phyloP scores from a whole-genome alignment of 2,329 filamentous ascomycete genomes.

The Boeremia lycopersici region DNA sequence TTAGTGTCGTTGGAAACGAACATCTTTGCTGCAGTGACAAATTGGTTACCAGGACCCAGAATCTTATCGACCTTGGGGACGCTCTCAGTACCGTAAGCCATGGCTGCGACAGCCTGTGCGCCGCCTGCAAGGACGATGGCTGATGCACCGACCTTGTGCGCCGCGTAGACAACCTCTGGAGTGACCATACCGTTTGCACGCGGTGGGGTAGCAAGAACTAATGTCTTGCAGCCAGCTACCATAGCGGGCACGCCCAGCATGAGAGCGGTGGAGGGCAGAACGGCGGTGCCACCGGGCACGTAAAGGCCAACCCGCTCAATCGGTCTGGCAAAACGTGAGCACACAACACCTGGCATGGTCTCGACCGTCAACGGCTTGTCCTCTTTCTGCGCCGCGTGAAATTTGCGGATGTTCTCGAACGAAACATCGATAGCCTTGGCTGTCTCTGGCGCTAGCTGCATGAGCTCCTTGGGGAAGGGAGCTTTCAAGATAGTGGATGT shows the following conservation, averaged over 20 bases:
- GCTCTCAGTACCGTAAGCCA: conserved; percentile 96
- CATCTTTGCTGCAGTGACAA: conserved; percentile 99
- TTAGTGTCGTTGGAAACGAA: conserved; percentile 96
- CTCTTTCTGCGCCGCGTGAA: conserved; percentile 90
- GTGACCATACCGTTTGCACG: conserved; percentile 88
- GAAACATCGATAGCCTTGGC: conserved; percentile 91
- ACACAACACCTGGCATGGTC: conserved; percentile 97
- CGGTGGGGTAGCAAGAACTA: conserved; percentile 90
- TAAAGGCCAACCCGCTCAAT: conserved; percentile 98
- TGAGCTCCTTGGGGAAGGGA: conserved; percentile 82
- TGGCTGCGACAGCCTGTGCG: conserved; percentile 91
- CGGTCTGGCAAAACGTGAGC: conserved; percentile 87
- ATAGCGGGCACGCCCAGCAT: conserved; percentile 98
- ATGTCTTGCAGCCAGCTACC: conserved; percentile 95
- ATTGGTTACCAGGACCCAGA: conserved; percentile 95
- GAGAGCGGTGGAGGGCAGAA: conserved; percentile 94
- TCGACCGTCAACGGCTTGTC: conserved; percentile 83
- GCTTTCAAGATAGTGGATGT: conserved; percentile 88
- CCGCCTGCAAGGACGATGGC: conserved; percentile 95
- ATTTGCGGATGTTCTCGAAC: conserved; percentile 91
- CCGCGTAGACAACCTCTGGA: conserved; percentile 95
- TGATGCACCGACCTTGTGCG: conserved; percentile 95
- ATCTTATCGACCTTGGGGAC: conserved; percentile 99
- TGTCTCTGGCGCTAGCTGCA: conserved; percentile 83
- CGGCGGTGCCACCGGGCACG: conserved; percentile 92